Evolutionary conservation across 2,329 filamentous ascomycete genomes (phyloP).

Genomic region (Sordariomycetes sp.): DNA sequence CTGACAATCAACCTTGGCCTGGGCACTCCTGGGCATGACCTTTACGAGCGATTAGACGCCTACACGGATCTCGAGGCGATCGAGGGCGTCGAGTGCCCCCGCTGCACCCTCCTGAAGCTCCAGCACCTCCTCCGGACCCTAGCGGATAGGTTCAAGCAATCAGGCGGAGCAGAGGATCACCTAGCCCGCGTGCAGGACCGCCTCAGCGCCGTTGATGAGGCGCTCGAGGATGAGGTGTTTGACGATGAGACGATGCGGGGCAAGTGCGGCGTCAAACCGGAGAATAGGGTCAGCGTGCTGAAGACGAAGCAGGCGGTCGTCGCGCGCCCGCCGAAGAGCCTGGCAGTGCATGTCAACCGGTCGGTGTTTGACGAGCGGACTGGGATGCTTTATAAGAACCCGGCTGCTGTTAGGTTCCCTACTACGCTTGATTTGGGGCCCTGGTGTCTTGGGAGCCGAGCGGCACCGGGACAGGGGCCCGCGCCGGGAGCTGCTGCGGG

Average conservation of each 20-base stretch:
- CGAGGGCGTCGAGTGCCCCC: constrained; percentile 78
- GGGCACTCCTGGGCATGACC: constrained; percentile 46
- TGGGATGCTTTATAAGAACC: constrained; percentile 71
- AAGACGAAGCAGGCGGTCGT: constrained; percentile 87
- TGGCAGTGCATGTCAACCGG: constrained; percentile 81
- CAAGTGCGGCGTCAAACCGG: constrained; percentile 52
- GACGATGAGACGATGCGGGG: constrained; percentile 51
- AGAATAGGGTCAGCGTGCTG: constrained; percentile 59
- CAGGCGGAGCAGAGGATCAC: constrained; percentile 18
- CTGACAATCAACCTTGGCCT: constrained; percentile 71
- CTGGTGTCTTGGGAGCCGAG: constrained; percentile 64
- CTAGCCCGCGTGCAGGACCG: constrained; percentile 38
- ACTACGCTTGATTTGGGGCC: constrained; percentile 58
- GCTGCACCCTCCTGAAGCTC: constrained; percentile 65
- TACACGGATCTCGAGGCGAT: constrained; percentile 80
- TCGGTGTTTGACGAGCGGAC: constrained; percentile 82
- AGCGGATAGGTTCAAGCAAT: constrained; percentile 6
- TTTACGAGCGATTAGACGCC: constrained; percentile 69
- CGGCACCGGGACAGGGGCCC: background rate
- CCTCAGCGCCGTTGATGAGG: constrained; percentile 52
- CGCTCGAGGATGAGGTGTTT: constrained; percentile 69
- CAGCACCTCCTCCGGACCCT: constrained; percentile 33
- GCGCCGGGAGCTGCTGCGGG: background rate
- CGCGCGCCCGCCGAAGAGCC: constrained; percentile 64
- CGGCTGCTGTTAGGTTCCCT: constrained; percentile 66